A percentile compares a stretch with the other conserved stretches of the same genome.
phyloP scores from a whole-genome alignment of 2,329 filamentous ascomycete species.

The Diaporthe sp. region DNA sequence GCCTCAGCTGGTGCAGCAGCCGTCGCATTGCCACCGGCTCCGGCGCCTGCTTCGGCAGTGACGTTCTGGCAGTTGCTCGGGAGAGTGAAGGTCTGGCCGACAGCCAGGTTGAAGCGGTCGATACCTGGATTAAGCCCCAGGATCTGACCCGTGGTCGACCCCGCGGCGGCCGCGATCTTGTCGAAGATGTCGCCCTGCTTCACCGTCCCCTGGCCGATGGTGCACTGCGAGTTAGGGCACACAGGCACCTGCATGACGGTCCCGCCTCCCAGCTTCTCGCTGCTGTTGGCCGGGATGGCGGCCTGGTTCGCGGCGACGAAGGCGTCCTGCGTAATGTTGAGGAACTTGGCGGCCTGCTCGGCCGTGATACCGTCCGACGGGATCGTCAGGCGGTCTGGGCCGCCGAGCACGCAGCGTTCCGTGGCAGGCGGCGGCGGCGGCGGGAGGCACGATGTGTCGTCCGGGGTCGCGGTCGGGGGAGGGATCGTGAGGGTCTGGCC shows the following conservation, averaged over 20 bases:
- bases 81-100: slow-evolving; percentile 33
- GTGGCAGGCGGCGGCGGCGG: slow-evolving; percentile 14
- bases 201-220: slow-evolving; percentile 26
- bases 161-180: slow-evolving; percentile 6
- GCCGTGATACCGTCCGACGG: slow-evolving; percentile 14
- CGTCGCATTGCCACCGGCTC: slow-evolving; percentile 1
- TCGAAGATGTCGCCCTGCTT: slow-evolving; percentile 31
- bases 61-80: slow-evolving; percentile 35
- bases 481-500: slow-evolving; percentile 33
- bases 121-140: slow-evolving; percentile 30
- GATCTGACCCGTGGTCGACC: slow-evolving; percentile 34
- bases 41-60: neutral
- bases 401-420: slow-evolving; percentile 22
- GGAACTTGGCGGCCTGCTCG: slow-evolving; percentile 27
- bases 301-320: slow-evolving; percentile 18
- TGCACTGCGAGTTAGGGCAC: slow-evolving; percentile 33
- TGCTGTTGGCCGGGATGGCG: neutral
- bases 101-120: slow-evolving; percentile 14
- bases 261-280: slow-evolving; percentile 14
- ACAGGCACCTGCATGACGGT: slow-evolving; percentile 29
- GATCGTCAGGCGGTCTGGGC: slow-evolving; percentile 27
- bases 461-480: slow-evolving; percentile 20
- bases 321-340: slow-evolving; percentile 34
- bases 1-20: slow-evolving; percentile 4
- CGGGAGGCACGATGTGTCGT: slow-evolving; percentile 33